Conservation (phyloP, 116 monocot species). For the Zostera marina region DNA sequence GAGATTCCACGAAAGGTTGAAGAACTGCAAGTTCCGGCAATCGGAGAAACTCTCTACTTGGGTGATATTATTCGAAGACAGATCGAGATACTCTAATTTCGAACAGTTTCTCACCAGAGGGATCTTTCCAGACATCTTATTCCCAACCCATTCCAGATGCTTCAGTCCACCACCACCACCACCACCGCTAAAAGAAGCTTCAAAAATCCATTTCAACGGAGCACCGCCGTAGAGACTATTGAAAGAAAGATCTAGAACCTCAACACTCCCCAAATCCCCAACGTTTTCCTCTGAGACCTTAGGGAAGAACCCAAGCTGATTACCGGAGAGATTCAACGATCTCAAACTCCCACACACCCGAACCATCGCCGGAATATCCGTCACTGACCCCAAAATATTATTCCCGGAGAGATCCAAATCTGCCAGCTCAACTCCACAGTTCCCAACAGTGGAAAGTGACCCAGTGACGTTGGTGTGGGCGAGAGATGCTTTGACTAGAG, state of each 20-base stretch:
- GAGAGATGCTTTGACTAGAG: slow-evolving; percentile 23
- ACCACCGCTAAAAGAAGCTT: neutral
- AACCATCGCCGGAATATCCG: slow-evolving; percentile 15
- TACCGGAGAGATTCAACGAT: slow-evolving; percentile 28
- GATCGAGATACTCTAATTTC: slow-evolving; percentile 17
- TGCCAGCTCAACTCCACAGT: slow-evolving; percentile 7
- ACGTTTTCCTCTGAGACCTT: neutral
- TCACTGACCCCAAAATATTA: slow-evolving; percentile 11
- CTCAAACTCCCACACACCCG: slow-evolving; percentile 11
- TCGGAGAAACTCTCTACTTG: neutral
- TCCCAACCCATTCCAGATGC: slow-evolving; percentile 5
- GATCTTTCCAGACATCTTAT: slow-evolving; percentile 7
- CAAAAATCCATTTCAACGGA: slow-evolving; percentile 6
- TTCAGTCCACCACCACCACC: neutral
- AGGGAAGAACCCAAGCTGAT: slow-evolving; percentile 9
- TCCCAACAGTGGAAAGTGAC: neutral
- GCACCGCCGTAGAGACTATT: neutral
- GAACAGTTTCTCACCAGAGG: slow-evolving; percentile 5
- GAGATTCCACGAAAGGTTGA: slow-evolving; percentile 13
- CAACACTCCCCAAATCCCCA: neutral
- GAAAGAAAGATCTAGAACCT: slow-evolving; percentile 6
- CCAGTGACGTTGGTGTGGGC: slow-evolving; percentile 20
- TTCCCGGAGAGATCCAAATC: slow-evolving; percentile 32
- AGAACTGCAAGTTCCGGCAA: slow-evolving; percentile 7
- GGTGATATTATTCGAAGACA: slow-evolving; percentile 15